phyloP scores from a whole-genome alignment of 2,329 filamentous ascomycete species.

The Ophiocordyceps sinensis region DNA sequence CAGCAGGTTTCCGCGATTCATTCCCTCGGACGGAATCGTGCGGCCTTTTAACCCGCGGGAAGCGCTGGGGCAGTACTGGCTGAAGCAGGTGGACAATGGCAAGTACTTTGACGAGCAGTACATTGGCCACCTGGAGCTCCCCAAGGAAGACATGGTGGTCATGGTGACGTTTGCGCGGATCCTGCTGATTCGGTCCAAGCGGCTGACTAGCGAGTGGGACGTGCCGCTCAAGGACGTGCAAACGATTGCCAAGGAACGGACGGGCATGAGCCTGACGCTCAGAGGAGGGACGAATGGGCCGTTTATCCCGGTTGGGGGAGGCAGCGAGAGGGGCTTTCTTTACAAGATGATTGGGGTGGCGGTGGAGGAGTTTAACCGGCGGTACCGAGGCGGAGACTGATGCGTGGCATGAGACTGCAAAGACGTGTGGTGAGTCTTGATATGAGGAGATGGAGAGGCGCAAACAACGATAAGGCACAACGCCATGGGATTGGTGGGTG shows the following conservation, averaged over 20 bases:
- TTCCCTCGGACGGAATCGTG: conserved; percentile 84
- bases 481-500: no score
- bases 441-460: neutral
- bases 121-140: conserved; percentile 88
- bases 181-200: conserved; percentile 76
- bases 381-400: conserved; percentile 31
- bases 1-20: conserved; percentile 83
- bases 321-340: conserved; percentile 51
- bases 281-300: conserved; percentile 87
- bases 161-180: conserved; percentile 83
- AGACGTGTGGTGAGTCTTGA: neutral
- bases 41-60: conserved; percentile 90
- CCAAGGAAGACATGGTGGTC: conserved; percentile 73
- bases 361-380: conserved; percentile 52
- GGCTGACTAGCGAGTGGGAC: conserved; percentile 86
- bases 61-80: conserved; percentile 93
- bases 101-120: conserved; percentile 97
- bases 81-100: conserved; percentile 94
- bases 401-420: no score
- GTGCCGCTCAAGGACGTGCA: conserved; percentile 91
- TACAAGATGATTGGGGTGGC: conserved; percentile 53
- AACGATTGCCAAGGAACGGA: conserved; percentile 93
- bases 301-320: conserved; percentile 87
- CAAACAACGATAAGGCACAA: no score
- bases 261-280: conserved; percentile 76